Percentiles rank a stretch among this genome's conserved stretches.
These are phyloP conservation scores for Pichia membranifaciens DNA, from an alignment of 805 yeast genomes.

Conservation along the genomic window DNA sequence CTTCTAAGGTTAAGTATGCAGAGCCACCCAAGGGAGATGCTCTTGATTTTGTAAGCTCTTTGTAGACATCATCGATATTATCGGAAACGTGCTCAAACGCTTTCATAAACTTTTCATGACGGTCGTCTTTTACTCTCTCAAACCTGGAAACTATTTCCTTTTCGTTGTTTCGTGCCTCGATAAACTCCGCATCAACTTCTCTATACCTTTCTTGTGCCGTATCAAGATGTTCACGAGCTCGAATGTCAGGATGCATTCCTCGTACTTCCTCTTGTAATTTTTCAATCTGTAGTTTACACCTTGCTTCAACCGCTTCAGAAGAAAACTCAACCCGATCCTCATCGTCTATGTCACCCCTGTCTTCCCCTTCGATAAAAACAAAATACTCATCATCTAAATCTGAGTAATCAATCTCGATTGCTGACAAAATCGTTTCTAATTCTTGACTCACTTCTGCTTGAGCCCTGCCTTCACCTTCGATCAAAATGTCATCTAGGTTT, in stretches of 20 bases:
- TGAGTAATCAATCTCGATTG: constrained; percentile 51
- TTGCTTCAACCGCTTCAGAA: constrained; percentile 15
- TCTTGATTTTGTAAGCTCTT: constrained; percentile 72
- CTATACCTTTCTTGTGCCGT: constrained; percentile 59
- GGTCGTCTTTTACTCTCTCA: constrained; percentile 48
- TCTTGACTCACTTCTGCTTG: constrained; percentile 30
- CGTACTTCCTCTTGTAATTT: constrained; percentile 34
- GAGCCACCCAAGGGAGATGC: constrained; percentile 83
- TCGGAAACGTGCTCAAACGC: constrained; percentile 75
- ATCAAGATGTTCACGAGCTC: constrained; percentile 68
- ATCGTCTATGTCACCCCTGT: constrained; percentile 39
- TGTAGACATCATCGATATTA: constrained; percentile 69
- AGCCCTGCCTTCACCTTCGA: constrained; percentile 36
- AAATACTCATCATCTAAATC: constrained; percentile 40
- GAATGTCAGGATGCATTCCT: constrained; percentile 68
- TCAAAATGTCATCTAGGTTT: constrained; percentile 52
- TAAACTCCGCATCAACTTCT: constrained; percentile 60
- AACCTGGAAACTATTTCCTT: constrained; percentile 48
- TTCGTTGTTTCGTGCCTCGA: constrained; percentile 56
- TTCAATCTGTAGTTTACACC: constrained; percentile 32
- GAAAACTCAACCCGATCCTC: neutral
- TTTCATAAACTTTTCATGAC: constrained; percentile 58
- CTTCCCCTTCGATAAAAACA: constrained; percentile 38
- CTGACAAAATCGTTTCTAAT: constrained; percentile 33
- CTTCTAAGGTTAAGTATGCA: constrained; percentile 83